phyloP scores from a whole-genome alignment of 768 basidiomycete species.

The Chalciporus sphaerocephalus region DNA sequence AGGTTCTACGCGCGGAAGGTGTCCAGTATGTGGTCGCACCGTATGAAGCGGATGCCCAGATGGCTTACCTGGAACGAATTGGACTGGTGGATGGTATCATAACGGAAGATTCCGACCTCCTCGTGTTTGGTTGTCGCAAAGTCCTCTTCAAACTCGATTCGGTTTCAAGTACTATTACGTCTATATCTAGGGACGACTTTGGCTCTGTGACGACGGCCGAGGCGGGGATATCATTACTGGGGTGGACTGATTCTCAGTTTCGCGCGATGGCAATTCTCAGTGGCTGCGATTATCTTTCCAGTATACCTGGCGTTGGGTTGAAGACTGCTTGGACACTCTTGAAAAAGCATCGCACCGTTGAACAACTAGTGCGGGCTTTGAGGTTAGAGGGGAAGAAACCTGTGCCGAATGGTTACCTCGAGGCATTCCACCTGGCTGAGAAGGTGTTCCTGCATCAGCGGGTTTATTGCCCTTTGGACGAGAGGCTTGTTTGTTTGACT shows the following conservation, averaged over 20 bases:
- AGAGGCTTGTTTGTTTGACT: slow-evolving; percentile 67
- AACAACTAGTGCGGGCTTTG: slow-evolving; percentile 73
- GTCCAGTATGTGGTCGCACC: slow-evolving; percentile 91
- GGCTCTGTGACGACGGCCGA: slow-evolving; percentile 49
- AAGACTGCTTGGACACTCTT: slow-evolving; percentile 87
- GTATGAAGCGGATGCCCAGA: slow-evolving; percentile 97
- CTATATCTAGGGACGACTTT: slow-evolving; percentile 66
- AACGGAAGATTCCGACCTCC: slow-evolving; percentile 96
- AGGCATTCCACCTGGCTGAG: slow-evolving; percentile 77
- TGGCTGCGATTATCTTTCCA: slow-evolving; percentile 90
- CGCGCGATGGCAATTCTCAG: slow-evolving; percentile 90
- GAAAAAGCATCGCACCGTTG: slow-evolving; percentile 79
- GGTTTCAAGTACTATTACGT: slow-evolving; percentile 56
- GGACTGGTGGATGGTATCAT: slow-evolving; percentile 87
- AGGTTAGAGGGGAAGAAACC: slow-evolving; percentile 78
- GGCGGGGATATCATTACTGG: slow-evolving; percentile 67
- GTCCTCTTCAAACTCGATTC: slow-evolving; percentile 93
- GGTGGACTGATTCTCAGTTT: slow-evolving; percentile 90
- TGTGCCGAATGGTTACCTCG: slow-evolving; percentile 73
- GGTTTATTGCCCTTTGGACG: slow-evolving; percentile 73
- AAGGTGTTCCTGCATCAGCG: slow-evolving; percentile 90
- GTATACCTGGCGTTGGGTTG: slow-evolving; percentile 86
- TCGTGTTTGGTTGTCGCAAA: slow-evolving; percentile 92
- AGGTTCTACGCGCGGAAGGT: slow-evolving; percentile 83
- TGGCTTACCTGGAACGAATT: slow-evolving; percentile 82